Evolutionary conservation across 2,329 filamentous ascomycete species (phyloP).

Genomic region (Aspergillus vadensis): DNA sequence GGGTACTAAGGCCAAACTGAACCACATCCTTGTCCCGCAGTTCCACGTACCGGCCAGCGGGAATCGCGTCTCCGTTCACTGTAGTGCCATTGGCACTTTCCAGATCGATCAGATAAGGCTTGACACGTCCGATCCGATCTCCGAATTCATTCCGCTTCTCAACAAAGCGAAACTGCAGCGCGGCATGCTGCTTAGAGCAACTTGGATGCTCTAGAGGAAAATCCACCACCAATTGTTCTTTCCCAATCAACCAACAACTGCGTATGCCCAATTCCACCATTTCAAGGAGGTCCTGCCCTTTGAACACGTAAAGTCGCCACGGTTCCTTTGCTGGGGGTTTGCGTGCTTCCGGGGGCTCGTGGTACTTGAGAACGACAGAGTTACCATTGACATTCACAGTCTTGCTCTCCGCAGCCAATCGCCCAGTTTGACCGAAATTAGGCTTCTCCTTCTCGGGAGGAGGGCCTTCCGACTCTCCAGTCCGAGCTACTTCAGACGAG

Average conservation of each 20-base stretch:
- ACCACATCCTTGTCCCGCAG: constrained; percentile 86
- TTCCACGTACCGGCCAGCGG: constrained; percentile 79
- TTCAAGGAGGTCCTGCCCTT: constrained; percentile 75
- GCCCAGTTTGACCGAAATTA: constrained; percentile 79
- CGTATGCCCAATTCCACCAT: constrained; percentile 74
- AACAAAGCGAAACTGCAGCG: constrained; percentile 85
- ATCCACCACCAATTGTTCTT: constrained; percentile 79
- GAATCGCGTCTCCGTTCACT: constrained; percentile 74
- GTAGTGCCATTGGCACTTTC: constrained; percentile 89
- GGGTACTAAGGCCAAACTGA: constrained; percentile 80
- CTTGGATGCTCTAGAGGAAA: constrained; percentile 85
- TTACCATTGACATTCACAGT: constrained; percentile 64
- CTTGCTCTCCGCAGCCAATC: constrained; percentile 86
- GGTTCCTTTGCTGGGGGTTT: constrained; percentile 76
- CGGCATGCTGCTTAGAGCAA: constrained; percentile 92
- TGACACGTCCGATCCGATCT: constrained; percentile 75
- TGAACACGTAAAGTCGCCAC: constrained; percentile 95
- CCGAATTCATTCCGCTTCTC: constrained; percentile 85
- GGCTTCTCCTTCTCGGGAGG: constrained; percentile 69
- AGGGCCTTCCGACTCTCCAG: constrained; percentile 26
- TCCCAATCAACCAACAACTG: constrained; percentile 88
- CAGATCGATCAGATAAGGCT: constrained; percentile 88
- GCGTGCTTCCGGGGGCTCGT: constrained; percentile 89
- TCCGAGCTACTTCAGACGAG: constrained; percentile 28
- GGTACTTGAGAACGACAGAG: constrained; percentile 85